Conservation (phyloP, 176 grass and related monocot genomes). For the Carex kokanica region DNA sequence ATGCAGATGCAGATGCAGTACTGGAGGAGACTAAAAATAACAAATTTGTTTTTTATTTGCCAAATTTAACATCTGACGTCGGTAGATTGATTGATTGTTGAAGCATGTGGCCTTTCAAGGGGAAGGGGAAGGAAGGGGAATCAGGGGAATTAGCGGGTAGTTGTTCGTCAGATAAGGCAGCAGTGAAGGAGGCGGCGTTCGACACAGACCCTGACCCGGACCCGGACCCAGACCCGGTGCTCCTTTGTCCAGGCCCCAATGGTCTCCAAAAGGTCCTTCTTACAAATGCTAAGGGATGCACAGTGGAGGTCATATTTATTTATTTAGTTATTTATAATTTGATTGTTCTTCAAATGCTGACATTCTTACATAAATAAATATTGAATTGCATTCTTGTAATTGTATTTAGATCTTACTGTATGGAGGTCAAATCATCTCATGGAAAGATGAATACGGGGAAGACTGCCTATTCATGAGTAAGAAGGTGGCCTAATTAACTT, state of each 20-base stretch:
- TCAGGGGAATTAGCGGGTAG: not conserved
- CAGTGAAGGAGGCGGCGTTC: not conserved
- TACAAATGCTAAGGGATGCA: conserved; percentile 24
- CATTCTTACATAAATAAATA: not conserved
- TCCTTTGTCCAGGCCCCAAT: not conserved
- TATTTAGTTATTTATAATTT: too few relatives aligned
- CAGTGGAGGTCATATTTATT: conserved; percentile 1
- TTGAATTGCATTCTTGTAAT: too few relatives aligned
- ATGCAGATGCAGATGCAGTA: too few relatives aligned
- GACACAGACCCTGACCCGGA: not conserved
- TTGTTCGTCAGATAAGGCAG: not conserved
- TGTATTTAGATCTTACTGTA: conserved; percentile 50
- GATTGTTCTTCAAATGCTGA: not conserved
- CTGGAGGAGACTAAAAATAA: conserved; percentile 17
- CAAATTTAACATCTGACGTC: conserved; percentile 8
- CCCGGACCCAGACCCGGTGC: not conserved
- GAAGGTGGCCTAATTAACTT: conserved; percentile 39
- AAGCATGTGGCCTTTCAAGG: conserved; percentile 12
- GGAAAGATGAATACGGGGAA: conserved; percentile 82
- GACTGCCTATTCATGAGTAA: conserved; percentile 72
- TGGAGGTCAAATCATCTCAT: conserved; percentile 72
- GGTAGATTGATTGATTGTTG: not conserved
- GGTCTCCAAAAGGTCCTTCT: conserved; percentile 22
- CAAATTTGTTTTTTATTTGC: not conserved
- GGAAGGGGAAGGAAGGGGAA: not conserved